A percentile compares a stretch with the other conserved stretches of the same genome.
phyloP scores from a whole-genome alignment of 1,284 basidiomycete genomes.

The Chondrostereum purpureum region DNA sequence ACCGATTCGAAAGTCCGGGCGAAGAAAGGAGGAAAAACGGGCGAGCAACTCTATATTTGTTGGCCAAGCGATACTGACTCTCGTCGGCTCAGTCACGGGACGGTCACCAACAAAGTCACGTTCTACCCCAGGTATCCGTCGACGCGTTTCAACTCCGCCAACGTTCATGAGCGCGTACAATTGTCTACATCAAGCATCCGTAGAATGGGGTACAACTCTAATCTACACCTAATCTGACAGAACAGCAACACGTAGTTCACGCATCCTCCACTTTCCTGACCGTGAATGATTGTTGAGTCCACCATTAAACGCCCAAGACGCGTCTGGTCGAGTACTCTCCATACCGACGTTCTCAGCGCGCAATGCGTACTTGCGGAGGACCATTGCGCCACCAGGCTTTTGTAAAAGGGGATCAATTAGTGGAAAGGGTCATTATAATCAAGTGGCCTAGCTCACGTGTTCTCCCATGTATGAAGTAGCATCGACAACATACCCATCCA shows the following conservation, averaged over 20 bases:
- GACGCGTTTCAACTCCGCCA: too few species aligned
- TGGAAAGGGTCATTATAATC: slow-evolving; percentile 6
- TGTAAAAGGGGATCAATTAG: slow-evolving; percentile 8
- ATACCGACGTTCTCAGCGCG: slow-evolving; percentile 7
- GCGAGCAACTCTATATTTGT: too few species aligned
- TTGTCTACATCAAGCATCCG: too few species aligned
- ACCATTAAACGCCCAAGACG: slow-evolving; percentile 62
- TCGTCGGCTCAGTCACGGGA: too few species aligned
- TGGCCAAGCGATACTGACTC: too few species aligned
- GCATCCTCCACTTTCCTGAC: slow-evolving; percentile 51
- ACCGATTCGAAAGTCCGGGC: too few species aligned
- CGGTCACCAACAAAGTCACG: too few species aligned
- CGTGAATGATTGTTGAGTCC: slow-evolving; percentile 69
- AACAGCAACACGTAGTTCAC: slow-evolving; percentile 40
- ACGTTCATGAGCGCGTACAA: too few species aligned
- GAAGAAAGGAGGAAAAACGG: too few species aligned
- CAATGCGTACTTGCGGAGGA: slow-evolving; percentile 43
- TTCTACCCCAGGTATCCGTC: too few species aligned
- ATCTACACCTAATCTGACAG: slow-evolving; percentile 17
- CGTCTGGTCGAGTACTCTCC: slow-evolving; percentile 27
- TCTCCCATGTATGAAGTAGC: slow-evolving; percentile 57
- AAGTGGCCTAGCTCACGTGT: slow-evolving; percentile 63
- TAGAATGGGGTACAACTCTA: too few species aligned
- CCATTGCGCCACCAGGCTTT: slow-evolving; percentile 47
- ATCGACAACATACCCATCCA: slow-evolving; percentile 62